Evolutionary conservation across 2,329 filamentous ascomycete species (phyloP).

Genomic region (Coniella vitis): DNA sequence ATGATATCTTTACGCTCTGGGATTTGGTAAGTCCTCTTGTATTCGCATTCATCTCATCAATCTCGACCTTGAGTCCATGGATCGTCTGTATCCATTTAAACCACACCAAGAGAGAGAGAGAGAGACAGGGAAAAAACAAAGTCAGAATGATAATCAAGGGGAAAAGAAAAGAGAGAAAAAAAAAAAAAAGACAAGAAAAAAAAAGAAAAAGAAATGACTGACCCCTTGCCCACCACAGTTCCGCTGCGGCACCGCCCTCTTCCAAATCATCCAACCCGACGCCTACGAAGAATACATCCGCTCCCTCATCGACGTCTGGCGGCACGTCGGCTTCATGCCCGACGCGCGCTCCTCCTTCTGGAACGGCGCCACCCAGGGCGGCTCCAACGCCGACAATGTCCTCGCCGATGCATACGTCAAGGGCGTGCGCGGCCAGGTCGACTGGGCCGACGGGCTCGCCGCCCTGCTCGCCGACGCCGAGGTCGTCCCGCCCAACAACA

Average conservation of each 20-base stretch:
- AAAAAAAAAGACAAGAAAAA: no score
- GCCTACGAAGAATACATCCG: conserved; percentile 60
- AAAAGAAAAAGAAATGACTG: not conserved
- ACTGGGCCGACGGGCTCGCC: conserved; percentile 57
- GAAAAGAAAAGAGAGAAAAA: no score
- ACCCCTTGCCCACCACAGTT: conserved; percentile 34
- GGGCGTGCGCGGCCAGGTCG: conserved; percentile 52
- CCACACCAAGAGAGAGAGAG: no score
- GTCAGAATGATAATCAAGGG: no score
- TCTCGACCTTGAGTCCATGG: no score
- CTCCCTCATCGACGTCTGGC: conserved; percentile 62
- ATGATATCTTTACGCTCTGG: conserved; percentile 68
- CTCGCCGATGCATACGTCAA: conserved; percentile 68
- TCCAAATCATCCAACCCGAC: conserved; percentile 57
- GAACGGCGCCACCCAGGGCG: conserved; percentile 63
- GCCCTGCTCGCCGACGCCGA: conserved; percentile 65
- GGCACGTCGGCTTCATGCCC: conserved; percentile 56
- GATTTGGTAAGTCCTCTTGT: conserved; percentile 29
- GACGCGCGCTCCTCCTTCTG: conserved; percentile 62
- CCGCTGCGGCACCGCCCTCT: conserved; percentile 56
- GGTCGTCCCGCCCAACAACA: conserved; percentile 50
- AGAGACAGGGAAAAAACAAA: no score
- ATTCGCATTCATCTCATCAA: no score
- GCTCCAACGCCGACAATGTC: conserved; percentile 64
- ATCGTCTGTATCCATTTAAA: no score